Evolutionary conservation across 352 stramenopile species (phyloP), one percentile per base, ranked within the genome.

Genomic region (Phytophthora kernoviae): DNA sequence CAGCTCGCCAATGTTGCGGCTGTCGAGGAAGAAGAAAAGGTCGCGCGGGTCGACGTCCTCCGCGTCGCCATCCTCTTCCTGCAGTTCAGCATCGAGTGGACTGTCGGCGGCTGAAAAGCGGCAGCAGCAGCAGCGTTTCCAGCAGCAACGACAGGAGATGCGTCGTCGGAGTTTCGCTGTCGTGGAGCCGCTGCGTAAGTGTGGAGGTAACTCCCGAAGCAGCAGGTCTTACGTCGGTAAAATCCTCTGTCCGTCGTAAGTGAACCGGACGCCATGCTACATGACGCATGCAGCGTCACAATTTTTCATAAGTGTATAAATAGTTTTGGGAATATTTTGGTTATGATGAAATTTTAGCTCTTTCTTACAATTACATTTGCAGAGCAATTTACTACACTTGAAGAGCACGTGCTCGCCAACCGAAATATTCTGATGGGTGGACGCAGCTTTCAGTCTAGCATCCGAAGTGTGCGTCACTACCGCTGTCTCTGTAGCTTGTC

Each of bases 11-110:
- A 70, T 66, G 54, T 68, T 66, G 30, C 74, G 78, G 1, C 15
- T 72, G 22, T 66, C 50, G 0, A 84, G 79, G 54, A 89, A 88
- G 62, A 92, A 92, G 62, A 90, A 90, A 56, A 67, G 79, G 21
- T 57, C 76, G 7, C 80, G 78, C 20, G 67, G 74, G 10, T 86
- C 71, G 5, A 57, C 72, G 15, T 79, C 70, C 17, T 78, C 69
- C 0, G 17, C 52, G 14, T 70, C 60, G 9, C 47, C 62, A n/a
- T 62, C 58, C 14, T 56, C 65, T 2, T 64, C 56, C 0, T 53
- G 36, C 14, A 64, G 55, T 5, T 71, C 58, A n/a, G 34, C 45
- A n/a, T 81, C 70, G 5, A 70, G n/a, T 47, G 62, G 50, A 14
- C 56, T 57, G 5, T 68, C 67, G 34, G 56, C 76, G 12, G 32